phyloP scores from a whole-genome alignment of 2,329 filamentous ascomycete genomes.

The Fusarium sp. region DNA sequence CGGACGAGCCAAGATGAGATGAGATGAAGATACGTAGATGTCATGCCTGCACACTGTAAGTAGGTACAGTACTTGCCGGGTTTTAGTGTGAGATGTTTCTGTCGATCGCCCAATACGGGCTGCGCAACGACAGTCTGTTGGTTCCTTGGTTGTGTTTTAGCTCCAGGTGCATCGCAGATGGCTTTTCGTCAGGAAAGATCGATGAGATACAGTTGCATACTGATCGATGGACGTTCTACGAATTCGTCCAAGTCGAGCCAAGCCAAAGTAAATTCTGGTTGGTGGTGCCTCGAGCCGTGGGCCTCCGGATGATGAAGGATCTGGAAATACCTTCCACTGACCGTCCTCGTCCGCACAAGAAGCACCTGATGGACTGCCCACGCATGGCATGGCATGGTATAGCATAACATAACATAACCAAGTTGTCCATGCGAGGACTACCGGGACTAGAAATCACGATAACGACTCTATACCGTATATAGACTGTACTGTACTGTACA shows the following conservation, averaged over 20 bases:
- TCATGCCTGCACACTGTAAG: neutral
- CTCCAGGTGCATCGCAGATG: conserved; percentile 28
- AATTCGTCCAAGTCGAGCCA: conserved; percentile 3
- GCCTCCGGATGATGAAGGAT: conserved; percentile 14
- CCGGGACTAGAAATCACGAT: neutral
- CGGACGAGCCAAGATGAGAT: conserved; percentile 30
- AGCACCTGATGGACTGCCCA: conserved; percentile 30
- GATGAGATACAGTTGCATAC: conserved; percentile 20
- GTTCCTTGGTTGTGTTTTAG: conserved; percentile 24
- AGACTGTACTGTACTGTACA: neutral
- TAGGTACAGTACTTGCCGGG: neutral
- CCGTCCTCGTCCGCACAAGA: conserved; percentile 28
- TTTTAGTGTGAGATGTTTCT: conserved; percentile 10
- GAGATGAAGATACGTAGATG: conserved; percentile 39
- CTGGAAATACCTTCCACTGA: conserved; percentile 42
- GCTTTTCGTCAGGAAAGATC: conserved; percentile 21
- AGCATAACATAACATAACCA: neutral
- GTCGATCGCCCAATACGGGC: conserved; percentile 12
- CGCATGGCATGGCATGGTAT: conserved; percentile 1
- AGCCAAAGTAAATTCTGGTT: conserved; percentile 16
- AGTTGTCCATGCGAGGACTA: neutral
- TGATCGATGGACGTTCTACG: conserved; percentile 14
- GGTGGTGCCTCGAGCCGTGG: conserved; percentile 9
- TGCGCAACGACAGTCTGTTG: conserved; percentile 11
- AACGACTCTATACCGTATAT: neutral